These are phyloP conservation scores for Fonsecaea monophora DNA, from an alignment of 2,329 filamentous ascomycete genomes.

Conservation along the genomic window DNA sequence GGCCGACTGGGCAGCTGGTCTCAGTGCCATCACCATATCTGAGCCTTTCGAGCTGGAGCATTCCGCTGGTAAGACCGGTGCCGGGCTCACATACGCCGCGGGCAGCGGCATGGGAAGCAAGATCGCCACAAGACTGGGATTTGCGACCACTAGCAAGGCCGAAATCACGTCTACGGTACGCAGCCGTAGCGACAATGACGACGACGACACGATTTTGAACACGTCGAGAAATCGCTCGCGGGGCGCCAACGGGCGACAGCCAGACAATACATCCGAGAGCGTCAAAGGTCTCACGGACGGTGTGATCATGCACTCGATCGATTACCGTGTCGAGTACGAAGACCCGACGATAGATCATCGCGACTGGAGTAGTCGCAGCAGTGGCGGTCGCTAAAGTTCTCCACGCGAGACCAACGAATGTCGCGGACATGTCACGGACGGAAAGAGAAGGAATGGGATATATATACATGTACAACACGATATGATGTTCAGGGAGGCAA, in stretches of 20 bases:
- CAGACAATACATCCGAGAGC: conserved; percentile 29
- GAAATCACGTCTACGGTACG: conserved; percentile 14
- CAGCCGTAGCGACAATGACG: conserved; percentile 11
- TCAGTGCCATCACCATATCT: conserved; percentile 39
- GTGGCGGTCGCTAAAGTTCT: conserved; percentile 3
- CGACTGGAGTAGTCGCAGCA: conserved; percentile 19
- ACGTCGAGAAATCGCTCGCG: conserved; percentile 9
- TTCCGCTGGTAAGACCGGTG: conserved; percentile 21
- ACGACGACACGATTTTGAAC: neutral
- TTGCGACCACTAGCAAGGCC: conserved; percentile 16
- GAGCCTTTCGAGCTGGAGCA: conserved; percentile 29
- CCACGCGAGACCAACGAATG: neutral
- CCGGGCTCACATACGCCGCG: conserved; percentile 8
- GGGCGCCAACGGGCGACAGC: conserved; percentile 11
- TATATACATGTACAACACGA: neutral
- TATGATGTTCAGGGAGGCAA: neutral
- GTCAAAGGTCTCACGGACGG: conserved; percentile 37
- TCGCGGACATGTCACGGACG: neutral
- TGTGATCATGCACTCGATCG: conserved; percentile 40
- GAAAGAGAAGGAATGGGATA: neutral
- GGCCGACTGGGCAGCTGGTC: conserved; percentile 39
- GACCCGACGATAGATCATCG: conserved; percentile 23
- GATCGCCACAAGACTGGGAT: conserved; percentile 16
- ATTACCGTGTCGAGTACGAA: conserved; percentile 40
- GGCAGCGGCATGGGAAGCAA: conserved; percentile 24